Base-by-base conservation (phyloP, 371 early-diverging fungal genomes). In the Syncephalastrum sp. region DNA sequence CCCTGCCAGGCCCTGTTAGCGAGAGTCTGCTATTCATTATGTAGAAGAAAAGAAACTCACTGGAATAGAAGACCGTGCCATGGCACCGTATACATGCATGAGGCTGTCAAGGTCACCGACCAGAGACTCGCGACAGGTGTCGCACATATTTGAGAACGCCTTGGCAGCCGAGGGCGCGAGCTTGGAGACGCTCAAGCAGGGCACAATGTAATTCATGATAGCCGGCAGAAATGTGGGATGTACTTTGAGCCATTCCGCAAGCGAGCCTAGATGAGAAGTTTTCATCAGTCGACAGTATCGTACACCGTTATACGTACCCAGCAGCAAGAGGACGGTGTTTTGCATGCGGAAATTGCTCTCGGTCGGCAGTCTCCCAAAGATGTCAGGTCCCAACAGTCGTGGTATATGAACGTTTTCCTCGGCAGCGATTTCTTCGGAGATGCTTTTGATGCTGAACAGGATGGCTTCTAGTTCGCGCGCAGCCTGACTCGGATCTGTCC, bases 111-210 rank as follows among this genome's bases (percentile, higher is more conserved):
- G 68, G 0, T 74, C 89, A n/a, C 69, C 81, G 0, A 86, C 79
- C 24, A 92, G 66, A 4, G 82, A 79, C 42, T 78, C 77, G 43
- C 89, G 78, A 57, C 92, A 92, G 15, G 76, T 79, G 55, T 91
- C 88, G 63, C 91, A 92, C n/a, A 91, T 81, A 50, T 79, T 79
- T 16, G 87, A 78, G 47, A 92, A 84, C 0, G 89, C 81, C 1
- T 72, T 74, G 42, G 86, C 88, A 5, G 91, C 90, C n/a, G 80
- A 58, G 0, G 69, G 69, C 0, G 90, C 85, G n/a, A 88, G 67
- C 50, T 75, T 68, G 0, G 84, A 77, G 15, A 79, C 69, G 41
- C 79, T 80, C 15, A 92, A 59, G 42, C 84, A 84, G 0, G 84
- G 81, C 6, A 88, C 82, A 53, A 91, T 82, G 60, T 82, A 86